These are phyloP conservation scores for Bretschneidera sinensis DNA, from an alignment of 345 rosid genomes.

Conservation along the genomic window DNA sequence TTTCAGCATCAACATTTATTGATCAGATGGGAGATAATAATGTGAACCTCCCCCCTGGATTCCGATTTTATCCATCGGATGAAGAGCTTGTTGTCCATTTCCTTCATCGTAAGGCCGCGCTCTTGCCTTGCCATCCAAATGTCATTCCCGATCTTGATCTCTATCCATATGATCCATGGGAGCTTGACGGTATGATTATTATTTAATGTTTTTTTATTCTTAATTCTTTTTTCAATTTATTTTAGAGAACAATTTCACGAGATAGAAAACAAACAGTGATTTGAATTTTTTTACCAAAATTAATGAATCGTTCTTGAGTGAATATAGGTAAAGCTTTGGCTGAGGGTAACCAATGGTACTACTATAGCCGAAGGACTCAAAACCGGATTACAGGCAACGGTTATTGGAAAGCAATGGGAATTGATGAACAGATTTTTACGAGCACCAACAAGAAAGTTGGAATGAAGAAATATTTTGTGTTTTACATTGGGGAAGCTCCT, in stretches of 20 bases:
- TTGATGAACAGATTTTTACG: slow-evolving; percentile 51
- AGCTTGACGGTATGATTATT: slow-evolving; percentile 56
- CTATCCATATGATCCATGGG: slow-evolving; percentile 90
- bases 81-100: slow-evolving; percentile 95
- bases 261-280: too few relatives aligned
- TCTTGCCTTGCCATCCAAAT: slow-evolving; percentile 85
- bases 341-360: slow-evolving; percentile 87
- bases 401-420: slow-evolving; percentile 67
- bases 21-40: slow-evolving; percentile 37
- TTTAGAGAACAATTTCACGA: too few relatives aligned
- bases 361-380: slow-evolving; percentile 66
- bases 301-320: not conserved
- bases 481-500: slow-evolving; percentile 57
- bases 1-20: not conserved
- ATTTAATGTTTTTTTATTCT: too few relatives aligned
- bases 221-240: too few relatives aligned
- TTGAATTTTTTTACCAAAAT: too few relatives aligned
- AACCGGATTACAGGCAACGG: slow-evolving; percentile 63
- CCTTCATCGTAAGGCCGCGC: slow-evolving; percentile 83
- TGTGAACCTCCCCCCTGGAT: slow-evolving; percentile 80
- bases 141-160: slow-evolving; percentile 95
- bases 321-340: slow-evolving; percentile 82
- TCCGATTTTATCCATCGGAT: slow-evolving; percentile 79
- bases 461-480: slow-evolving; percentile 49
- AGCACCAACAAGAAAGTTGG: slow-evolving; percentile 53